Evolutionary conservation across 768 basidiomycete genomes (phyloP).

Genomic region (Leccinum variicolor): DNA sequence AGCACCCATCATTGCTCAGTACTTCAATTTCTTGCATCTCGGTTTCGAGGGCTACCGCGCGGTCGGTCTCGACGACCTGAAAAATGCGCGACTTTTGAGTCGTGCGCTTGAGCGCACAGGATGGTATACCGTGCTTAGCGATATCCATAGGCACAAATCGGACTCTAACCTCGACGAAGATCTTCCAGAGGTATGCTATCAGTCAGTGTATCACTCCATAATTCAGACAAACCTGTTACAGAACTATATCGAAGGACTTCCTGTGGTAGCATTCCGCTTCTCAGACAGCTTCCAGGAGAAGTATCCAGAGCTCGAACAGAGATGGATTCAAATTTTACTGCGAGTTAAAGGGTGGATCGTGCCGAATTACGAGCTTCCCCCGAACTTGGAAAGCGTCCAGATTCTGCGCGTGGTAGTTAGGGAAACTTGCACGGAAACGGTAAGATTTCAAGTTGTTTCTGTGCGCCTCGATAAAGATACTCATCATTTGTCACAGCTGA

Average conservation of each 20-base stretch:
- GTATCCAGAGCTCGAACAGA: conserved; percentile 56
- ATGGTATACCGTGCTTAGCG: conserved; percentile 49
- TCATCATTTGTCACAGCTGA: conserved; percentile 39
- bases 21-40: conserved; percentile 61
- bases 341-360: conserved; percentile 55
- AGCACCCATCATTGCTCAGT: conserved; percentile 59
- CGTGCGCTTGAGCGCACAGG: conserved; percentile 58
- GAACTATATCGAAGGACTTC: conserved; percentile 48
- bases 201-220: not conserved
- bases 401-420: conserved; percentile 63
- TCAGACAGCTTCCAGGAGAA: conserved; percentile 49
- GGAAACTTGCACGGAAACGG: conserved; percentile 51
- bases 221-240: conserved; percentile 9
- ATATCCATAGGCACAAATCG: conserved; percentile 47
- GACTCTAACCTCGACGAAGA: conserved; percentile 41
- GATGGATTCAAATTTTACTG: conserved; percentile 51
- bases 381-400: conserved; percentile 46
- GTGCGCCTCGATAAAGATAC: conserved; percentile 21
- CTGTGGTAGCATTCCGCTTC: conserved; percentile 55
- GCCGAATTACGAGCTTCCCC: conserved; percentile 59
- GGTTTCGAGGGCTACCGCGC: conserved; percentile 53
- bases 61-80: conserved; percentile 46
- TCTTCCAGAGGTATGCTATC: conserved; percentile 49
- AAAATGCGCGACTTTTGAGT: conserved; percentile 64
- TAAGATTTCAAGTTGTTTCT: conserved; percentile 28